Percentiles rank a stretch among this genome's conserved stretches.
Evolutionary conservation across 768 basidiomycete genomes (phyloP).

Genomic region (Trichaptum fuscoviolaceum): DNA sequence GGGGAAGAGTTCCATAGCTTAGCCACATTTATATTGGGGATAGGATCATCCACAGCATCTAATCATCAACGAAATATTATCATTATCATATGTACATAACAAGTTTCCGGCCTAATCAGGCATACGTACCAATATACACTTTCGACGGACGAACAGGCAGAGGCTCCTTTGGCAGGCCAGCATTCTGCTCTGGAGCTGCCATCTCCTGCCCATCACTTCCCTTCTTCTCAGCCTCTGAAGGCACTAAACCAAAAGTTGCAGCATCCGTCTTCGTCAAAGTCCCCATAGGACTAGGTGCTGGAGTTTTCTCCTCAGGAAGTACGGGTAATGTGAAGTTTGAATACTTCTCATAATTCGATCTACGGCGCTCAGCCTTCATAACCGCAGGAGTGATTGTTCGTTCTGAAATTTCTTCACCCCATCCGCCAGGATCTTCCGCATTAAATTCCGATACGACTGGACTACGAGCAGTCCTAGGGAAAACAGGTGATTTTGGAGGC

Average conservation of each 20-base stretch:
- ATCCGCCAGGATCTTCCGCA: constrained; percentile 8
- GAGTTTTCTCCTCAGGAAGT: constrained; percentile 63
- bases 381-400: constrained; percentile 18
- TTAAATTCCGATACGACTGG: constrained; percentile 5
- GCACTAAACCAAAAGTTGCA: constrained; percentile 1
- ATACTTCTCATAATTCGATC: constrained; percentile 64
- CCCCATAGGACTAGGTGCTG: constrained; percentile 45
- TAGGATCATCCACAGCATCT: constrained; percentile 38
- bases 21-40: constrained; percentile 46
- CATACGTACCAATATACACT: constrained; percentile 4
- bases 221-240: background rate
- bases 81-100: constrained; percentile 5
- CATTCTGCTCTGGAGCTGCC: background rate
- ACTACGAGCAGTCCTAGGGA: constrained; percentile 4
- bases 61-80: constrained; percentile 8
- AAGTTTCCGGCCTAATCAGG: constrained; percentile 25
- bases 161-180: background rate
- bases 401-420: constrained; percentile 4
- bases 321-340: constrained; percentile 58
- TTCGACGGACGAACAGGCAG: background rate
- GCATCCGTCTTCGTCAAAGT: constrained; percentile 39
- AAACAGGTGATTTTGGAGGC: constrained; percentile 7
- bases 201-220: background rate
- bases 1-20: constrained; percentile 33
- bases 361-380: constrained; percentile 47